Evolutionary conservation across 2,329 filamentous ascomycete species (phyloP).

Genomic region (Metarhizium robertsii): DNA sequence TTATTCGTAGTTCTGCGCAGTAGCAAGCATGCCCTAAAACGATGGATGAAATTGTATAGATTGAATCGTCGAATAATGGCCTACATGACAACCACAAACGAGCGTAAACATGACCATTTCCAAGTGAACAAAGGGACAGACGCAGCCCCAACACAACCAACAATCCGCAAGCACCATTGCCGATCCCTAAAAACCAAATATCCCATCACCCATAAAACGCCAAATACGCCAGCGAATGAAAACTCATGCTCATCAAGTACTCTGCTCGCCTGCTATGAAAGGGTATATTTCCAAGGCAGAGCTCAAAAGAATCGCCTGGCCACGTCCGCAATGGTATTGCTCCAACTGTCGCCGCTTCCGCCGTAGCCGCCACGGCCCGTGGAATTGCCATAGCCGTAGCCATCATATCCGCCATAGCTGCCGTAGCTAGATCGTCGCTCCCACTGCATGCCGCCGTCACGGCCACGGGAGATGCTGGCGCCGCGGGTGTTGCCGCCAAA

Average conservation of each 20-base stretch:
- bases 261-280: neutral
- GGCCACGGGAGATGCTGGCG: constrained; percentile 23
- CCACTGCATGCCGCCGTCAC: constrained; percentile 27
- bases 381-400: neutral
- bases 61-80: no score
- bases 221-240: no score
- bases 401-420: neutral
- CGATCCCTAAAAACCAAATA: no score
- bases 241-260: neutral
- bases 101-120: no score
- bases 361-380: constrained; percentile 17
- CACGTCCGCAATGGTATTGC: constrained; percentile 26
- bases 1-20: no score
- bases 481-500: constrained; percentile 13
- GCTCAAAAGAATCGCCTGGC: constrained; percentile 33
- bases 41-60: no score
- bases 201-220: no score
- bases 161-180: no score
- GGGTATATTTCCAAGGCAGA: neutral
- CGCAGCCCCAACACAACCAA: no score
- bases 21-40: no score
- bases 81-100: no score
- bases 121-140: no score
- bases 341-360: constrained; percentile 21
- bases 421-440: constrained; percentile 27